Conservation (phyloP, 164 flowering plant genomes). For the Echeveria elegans region DNA sequence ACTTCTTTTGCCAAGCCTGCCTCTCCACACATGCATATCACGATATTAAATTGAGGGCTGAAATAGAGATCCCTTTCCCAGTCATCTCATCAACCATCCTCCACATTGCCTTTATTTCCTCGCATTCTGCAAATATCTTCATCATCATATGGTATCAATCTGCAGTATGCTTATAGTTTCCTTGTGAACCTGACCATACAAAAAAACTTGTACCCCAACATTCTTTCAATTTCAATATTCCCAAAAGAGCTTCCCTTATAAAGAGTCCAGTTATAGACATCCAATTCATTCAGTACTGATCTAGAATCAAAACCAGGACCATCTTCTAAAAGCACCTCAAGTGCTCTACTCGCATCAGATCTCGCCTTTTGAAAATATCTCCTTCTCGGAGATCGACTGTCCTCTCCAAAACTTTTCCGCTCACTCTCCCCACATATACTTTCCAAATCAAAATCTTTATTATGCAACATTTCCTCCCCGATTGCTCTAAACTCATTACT, state of each 20-base stretch:
- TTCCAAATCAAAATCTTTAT: slow-evolving; percentile 15
- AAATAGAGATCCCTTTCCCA: slow-evolving; percentile 54
- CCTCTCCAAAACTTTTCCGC: background rate
- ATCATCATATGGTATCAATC: slow-evolving; percentile 59
- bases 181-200: slow-evolving; percentile 59
- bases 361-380: slow-evolving; percentile 20
- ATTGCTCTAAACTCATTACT: slow-evolving; percentile 19
- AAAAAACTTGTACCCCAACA: slow-evolving; percentile 74
- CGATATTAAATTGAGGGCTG: slow-evolving; percentile 65
- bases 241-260: slow-evolving; percentile 59
- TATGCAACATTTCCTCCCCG: slow-evolving; percentile 25
- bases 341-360: slow-evolving; percentile 35
- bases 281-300: slow-evolving; percentile 38
- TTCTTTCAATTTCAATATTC: slow-evolving; percentile 42
- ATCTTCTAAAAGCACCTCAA: slow-evolving; percentile 54
- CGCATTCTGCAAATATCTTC: slow-evolving; percentile 69
- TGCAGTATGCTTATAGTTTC: slow-evolving; percentile 50
- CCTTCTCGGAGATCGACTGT: slow-evolving; percentile 14
- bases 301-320: slow-evolving; percentile 64
- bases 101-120: slow-evolving; percentile 77
- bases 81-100: slow-evolving; percentile 77
- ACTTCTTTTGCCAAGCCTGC: slow-evolving; percentile 56
- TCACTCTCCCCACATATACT: slow-evolving; percentile 2
- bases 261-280: slow-evolving; percentile 42
- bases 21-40: slow-evolving; percentile 76